Base-by-base conservation (phyloP, 768 basidiomycete species). In the Lactarius vividus region DNA sequence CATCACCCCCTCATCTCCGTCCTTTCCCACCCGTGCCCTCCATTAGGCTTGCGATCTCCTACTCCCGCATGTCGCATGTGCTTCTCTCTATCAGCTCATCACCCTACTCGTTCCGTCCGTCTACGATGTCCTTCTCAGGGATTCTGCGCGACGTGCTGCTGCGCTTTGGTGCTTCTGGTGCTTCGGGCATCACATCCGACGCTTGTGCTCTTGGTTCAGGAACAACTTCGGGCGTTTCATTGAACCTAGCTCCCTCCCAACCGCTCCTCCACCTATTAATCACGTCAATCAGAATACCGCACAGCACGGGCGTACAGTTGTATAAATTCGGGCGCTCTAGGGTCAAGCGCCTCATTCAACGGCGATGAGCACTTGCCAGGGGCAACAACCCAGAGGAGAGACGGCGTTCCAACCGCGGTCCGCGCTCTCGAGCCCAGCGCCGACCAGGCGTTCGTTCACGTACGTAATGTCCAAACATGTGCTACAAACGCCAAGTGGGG, bases 1-100 rank as follows among this genome's bases (percentile, higher is more conserved):
- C 65, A 66, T 66, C 60, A 20, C 65, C 65, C 11, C 60, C 64
- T 65, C 64, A 65, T 66, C 65, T 66, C 65, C 65, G 65, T 62
- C 56, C 46, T 61, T 37, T 28, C 28, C 54, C 15, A 16, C 46
- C 65, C 65, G 60, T 66, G 37, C 65, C 23, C 65, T 61, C 65
- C 65, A 66, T 66, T 66, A 52, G 65, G 65, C 46, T 57, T 39
- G 18, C 33, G 46, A 56, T 35, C 37, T 61, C 64, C 64, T 57
- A 61, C 64, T 61, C 28, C 53, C 56, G 37, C 11, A 29, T 26
- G 35, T 18, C 56, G 37, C 11, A 29, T 26, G 35, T 18, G 46
- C 56, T 62, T 62, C 65, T 37, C 35, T 37, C 35, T 57, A 61
- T 65, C 64, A 61, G 59, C 54, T 49, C 55, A 61, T 65, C 29